Conservation (phyloP, 2,329 filamentous ascomycete species). For the Fusarium secorum region DNA sequence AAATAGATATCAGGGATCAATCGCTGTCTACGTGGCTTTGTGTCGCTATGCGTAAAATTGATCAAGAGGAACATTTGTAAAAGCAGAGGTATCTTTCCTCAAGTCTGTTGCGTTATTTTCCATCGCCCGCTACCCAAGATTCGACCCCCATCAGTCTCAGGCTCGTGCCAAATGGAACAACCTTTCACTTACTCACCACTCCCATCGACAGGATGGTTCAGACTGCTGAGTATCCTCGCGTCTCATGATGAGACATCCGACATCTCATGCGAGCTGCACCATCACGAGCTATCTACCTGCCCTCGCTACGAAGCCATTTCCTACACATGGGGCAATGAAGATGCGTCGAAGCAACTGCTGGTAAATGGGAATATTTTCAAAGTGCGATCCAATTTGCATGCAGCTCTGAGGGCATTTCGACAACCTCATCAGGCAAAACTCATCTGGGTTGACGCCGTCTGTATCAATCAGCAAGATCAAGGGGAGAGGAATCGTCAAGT, state of each 20-base stretch:
- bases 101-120: neutral
- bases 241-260: neutral
- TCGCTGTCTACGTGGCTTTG: neutral
- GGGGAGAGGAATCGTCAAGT: slow-evolving; percentile 2
- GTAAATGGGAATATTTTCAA: neutral
- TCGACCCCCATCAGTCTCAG: neutral
- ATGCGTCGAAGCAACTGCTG: neutral
- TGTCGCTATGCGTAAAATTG: no score
- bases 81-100: neutral
- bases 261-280: neutral
- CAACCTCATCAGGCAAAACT: neutral
- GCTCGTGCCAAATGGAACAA: neutral
- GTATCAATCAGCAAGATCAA: neutral
- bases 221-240: neutral
- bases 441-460: slow-evolving; percentile 8
- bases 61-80: fast-evolving
- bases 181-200: neutral
- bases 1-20: fast-evolving
- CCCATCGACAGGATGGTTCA: neutral
- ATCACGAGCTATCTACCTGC: neutral
- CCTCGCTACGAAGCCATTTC: slow-evolving; percentile 5
- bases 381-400: neutral
- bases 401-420: neutral
- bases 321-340: slow-evolving; percentile 6
- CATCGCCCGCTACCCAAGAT: neutral